Base-by-base conservation (phyloP, 768 basidiomycete genomes). In the Kwoniella sp. region DNA sequence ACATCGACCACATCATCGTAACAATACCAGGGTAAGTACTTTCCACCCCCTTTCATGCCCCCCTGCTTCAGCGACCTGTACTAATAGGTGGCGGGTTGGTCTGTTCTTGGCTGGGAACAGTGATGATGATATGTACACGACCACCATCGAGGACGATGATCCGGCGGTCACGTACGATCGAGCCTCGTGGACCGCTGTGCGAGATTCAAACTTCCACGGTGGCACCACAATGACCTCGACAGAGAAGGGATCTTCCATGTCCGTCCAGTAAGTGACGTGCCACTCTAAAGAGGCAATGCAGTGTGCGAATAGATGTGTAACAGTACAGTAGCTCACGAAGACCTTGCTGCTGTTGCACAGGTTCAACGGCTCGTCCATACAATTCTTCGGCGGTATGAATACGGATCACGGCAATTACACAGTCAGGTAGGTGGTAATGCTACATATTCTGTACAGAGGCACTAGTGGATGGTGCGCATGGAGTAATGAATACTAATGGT, bases 1-100 rank as follows among this genome's bases (percentile, higher is more conserved):
- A 73, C 41, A 62, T 73, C 45, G 72, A 73, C 41, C 70, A 68
- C 29, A 60, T 65, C 11, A 54, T 68, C 17, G 63, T 70, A 34
- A 64, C 66, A 15, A 56, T 57, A 17, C 28, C 55, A 5, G 55
- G 41, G 67, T 69, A 53, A 58, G 70, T 54, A 20, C 38, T 9
- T 9, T 9, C 11, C 38, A n/a, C n/a, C n/a, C n/a, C n/a, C n/a
- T n/a, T n/a, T n/a, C n/a, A n/a, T 41, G 38, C 38, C 9, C 9
- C 11, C 11, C 38, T 41, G 38, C 38, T 9, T 9, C 11, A 20
- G 38, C 23, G 15, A 51, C 20, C 1, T 34, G 45, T 0, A 23
- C 47, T 23, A 28, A 26, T 48, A n/a, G n/a, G n/a, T n/a, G n/a
- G n/a, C n/a, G n/a, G n/a, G n/a, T n/a, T n/a, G 0, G 25, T n/a